phyloP scores from a whole-genome alignment of 176 grass and related monocot species.

The Oryza officinalis region DNA sequence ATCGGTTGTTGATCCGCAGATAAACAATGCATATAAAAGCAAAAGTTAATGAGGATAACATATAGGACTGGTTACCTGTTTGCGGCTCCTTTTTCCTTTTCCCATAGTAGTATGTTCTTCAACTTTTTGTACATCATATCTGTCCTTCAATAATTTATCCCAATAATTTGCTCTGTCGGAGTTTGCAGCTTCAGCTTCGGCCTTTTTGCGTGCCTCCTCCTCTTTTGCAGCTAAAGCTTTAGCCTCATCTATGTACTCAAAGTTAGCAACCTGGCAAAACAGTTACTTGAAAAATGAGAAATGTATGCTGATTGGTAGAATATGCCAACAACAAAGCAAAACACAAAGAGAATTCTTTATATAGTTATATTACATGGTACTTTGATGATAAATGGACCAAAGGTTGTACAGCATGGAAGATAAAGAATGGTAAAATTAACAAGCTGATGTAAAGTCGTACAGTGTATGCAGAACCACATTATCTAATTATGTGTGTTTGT shows the following conservation, averaged over 20 bases:
- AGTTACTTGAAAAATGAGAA: conserved; percentile 31
- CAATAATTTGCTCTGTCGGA: conserved; percentile 72
- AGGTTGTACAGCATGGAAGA: not conserved
- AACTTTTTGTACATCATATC: conserved; percentile 74
- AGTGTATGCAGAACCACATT: not conserved
- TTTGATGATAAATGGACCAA: conserved; percentile 15
- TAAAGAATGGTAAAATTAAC: not conserved
- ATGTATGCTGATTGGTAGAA: conserved; percentile 21
- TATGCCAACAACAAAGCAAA: not conserved
- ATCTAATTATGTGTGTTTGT: not conserved
- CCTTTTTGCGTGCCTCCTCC: conserved; percentile 67
- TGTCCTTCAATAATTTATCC: conserved; percentile 89
- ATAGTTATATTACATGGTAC: conserved; percentile 19
- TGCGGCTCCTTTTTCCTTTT: conserved; percentile 98
- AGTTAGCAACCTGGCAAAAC: conserved; percentile 80
- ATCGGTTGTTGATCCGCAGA: not conserved
- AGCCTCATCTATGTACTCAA: conserved; percentile 92
- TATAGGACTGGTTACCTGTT: conserved; percentile 62
- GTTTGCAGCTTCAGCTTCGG: conserved; percentile 58
- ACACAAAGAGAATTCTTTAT: not conserved
- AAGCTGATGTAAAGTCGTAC: not conserved
- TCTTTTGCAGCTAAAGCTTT: conserved; percentile 91
- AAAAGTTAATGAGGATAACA: conserved; percentile 5
- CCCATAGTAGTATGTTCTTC: conserved; percentile 95
- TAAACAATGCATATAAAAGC: conserved; percentile 25